Evolutionary conservation across 176 grass and related monocot genomes (phyloP), one percentile per base, ranked within the genome.

Genomic region (Tuctoria greenei): DNA sequence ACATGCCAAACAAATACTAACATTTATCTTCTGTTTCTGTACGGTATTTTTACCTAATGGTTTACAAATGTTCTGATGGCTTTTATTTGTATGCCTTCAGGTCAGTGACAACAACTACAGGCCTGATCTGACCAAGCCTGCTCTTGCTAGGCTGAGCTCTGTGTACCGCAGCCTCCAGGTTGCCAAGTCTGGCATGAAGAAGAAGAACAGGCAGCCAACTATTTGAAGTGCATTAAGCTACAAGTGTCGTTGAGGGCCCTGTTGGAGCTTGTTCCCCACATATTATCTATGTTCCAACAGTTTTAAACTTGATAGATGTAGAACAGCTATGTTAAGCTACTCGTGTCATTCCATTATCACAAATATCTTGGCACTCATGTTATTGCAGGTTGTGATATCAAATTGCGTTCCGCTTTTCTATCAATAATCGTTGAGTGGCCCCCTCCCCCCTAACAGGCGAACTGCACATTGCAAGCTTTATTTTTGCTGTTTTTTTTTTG

Each of bases 141-240:
- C 91, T 56, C 90, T 95, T 37, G 91, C 85, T 2, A 86, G 91
- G 59, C 64, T 92, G 13, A 90, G 89, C 60, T 51, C 60, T 0
- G 87, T 99, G 47, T 82, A 99, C 70, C 87, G 91, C 65, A 94
- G 88, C 69, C 82, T 99, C 69, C 84, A 92, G 86, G 84, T 95
- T 24, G 64, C 95, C 60, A 95, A 90, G 84, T 92, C 91, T 84
- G 89, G 91, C 1, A 54, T 72, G 42, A 95, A 95, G 89, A 99
- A 94, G 86, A 94, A 86, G 82, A 94, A 92, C 55, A 91, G 91
- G 72, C 94, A 98, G 79, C 63, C 70, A 21, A 79, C 82, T 8
- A 79, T 65, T 75, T 78, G 39, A 72, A 84, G 41, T 4, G 14
- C 20, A 15, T 17, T 37, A 68, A 45, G 10, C 0, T 67, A 0